phyloP scores from a whole-genome alignment of 768 basidiomycete genomes.

The Roridomyces roridus region DNA sequence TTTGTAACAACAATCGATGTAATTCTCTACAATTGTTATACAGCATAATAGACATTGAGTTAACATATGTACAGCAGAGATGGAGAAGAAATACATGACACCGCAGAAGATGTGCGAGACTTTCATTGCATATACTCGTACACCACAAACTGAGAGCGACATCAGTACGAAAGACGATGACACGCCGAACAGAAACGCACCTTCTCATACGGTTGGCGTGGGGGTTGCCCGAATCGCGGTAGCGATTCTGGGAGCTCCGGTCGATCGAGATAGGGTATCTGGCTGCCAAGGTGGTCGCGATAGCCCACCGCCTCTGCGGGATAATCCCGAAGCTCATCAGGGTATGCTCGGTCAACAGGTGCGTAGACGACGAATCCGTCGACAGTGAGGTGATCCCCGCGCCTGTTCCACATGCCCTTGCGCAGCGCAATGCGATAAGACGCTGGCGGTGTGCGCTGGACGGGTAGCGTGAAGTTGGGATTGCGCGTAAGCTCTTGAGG shows the following conservation, averaged over 20 bases:
- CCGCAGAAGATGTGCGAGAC: neutral
- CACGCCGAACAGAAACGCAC: conserved; percentile 38
- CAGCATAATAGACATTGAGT: conserved; percentile 9
- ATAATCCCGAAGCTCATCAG: conserved; percentile 64
- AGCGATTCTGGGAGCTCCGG: conserved; percentile 69
- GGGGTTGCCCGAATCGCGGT: conserved; percentile 59
- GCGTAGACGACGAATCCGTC: conserved; percentile 69
- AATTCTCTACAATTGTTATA: conserved; percentile 10
- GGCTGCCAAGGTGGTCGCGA: conserved; percentile 55
- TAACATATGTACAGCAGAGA: conserved; percentile 9
- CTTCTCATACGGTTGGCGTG: conserved; percentile 61
- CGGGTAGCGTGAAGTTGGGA: conserved; percentile 21
- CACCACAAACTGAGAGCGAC: conserved; percentile 42
- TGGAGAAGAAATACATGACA: conserved; percentile 12
- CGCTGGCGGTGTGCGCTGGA: conserved; percentile 32
- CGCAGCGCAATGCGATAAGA: conserved; percentile 45
- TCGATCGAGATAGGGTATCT: conserved; percentile 46
- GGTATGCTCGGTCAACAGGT: conserved; percentile 60
- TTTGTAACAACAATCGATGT: conserved; percentile 2
- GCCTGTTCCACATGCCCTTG: conserved; percentile 74
- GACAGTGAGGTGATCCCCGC: conserved; percentile 71
- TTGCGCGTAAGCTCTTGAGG: conserved; percentile 24
- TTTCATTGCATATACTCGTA: conserved; percentile 39
- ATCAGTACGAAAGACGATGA: neutral
- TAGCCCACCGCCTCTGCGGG: conserved; percentile 63